Percentiles rank a stretch among this genome's conserved stretches.
These are phyloP conservation scores for Vitis hybrid DNA, from an alignment of 177 flowering plant species.

Conservation along the genomic window DNA sequence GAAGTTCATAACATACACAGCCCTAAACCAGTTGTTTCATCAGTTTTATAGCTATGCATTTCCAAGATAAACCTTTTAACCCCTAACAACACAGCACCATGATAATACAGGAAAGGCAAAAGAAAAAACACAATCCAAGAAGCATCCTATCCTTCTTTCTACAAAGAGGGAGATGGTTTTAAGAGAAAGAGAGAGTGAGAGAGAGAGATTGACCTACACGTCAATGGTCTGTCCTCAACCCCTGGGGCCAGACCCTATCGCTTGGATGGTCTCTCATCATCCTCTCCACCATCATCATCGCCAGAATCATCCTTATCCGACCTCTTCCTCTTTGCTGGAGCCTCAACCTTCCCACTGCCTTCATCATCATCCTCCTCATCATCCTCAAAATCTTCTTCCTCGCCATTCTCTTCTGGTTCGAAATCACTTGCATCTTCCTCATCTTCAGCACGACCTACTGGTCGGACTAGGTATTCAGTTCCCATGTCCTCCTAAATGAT, in stretches of 20 bases:
- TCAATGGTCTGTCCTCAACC: slow-evolving; percentile 30
- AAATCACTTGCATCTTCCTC: slow-evolving; percentile 87
- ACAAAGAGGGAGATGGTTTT: slow-evolving; percentile 14
- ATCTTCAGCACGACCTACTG: slow-evolving; percentile 63
- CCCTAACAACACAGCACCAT: slow-evolving; percentile 15
- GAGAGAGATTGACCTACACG: slow-evolving; percentile 28
- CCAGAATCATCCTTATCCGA: slow-evolving; percentile 47
- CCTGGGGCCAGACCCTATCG: slow-evolving; percentile 41
- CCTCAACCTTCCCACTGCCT: slow-evolving; percentile 47
- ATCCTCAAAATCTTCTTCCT: slow-evolving; percentile 53
- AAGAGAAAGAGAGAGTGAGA: slow-evolving; percentile 8
- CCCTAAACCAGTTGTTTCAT: slow-evolving; percentile 12
- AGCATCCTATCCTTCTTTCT: slow-evolving; percentile 19
- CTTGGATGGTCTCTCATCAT: slow-evolving; percentile 85
- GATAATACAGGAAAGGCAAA: slow-evolving; percentile 9
- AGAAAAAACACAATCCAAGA: slow-evolving; percentile 3
- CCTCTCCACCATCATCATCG: slow-evolving; percentile 61
- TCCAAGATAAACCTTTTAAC: slow-evolving; percentile 6
- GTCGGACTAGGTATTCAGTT: slow-evolving; percentile 64
- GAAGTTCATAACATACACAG: slow-evolving; percentile 16
- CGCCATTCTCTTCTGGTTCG: slow-evolving; percentile 73
- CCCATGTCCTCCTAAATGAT: slow-evolving; percentile 53
- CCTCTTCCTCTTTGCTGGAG: slow-evolving; percentile 75
- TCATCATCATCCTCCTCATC: slow-evolving; percentile 46
- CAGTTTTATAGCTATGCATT: slow-evolving; percentile 14